A percentile compares a stretch with the other conserved stretches of the same genome.
These are phyloP conservation scores for Dendrobium catenatum DNA, from an alignment of 106 monocot genomes.

Conservation along the genomic window DNA sequence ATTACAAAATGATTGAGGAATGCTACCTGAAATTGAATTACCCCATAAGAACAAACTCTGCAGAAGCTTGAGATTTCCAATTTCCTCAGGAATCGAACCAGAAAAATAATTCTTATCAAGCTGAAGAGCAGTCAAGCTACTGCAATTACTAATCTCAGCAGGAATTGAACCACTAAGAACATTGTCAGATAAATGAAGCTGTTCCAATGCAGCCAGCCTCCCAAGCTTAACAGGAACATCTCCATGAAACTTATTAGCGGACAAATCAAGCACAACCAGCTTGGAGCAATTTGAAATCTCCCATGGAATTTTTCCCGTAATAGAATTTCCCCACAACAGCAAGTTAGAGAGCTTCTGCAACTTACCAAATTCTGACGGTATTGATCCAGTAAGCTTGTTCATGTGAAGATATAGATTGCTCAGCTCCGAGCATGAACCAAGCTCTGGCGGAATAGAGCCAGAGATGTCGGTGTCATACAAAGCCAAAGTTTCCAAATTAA, in stretches of 20 bases:
- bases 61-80: conserved; percentile 48
- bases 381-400: conserved; percentile 57
- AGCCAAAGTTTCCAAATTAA: conserved; percentile 74
- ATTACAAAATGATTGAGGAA: conserved; percentile 56
- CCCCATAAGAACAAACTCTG: conserved; percentile 84
- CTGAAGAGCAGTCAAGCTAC: conserved; percentile 72
- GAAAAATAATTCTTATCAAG: conserved; percentile 68
- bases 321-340: conserved; percentile 77
- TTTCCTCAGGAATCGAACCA: conserved; percentile 46
- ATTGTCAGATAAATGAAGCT: conserved; percentile 90
- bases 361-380: conserved; percentile 69
- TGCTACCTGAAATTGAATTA: conserved; percentile 56
- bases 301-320: conserved; percentile 57
- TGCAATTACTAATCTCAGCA: conserved; percentile 53
- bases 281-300: conserved; percentile 71
- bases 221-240: conserved; percentile 66
- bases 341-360: conserved; percentile 82
- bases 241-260: conserved; percentile 63
- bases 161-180: conserved; percentile 53
- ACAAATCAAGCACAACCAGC: conserved; percentile 76
- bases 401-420: conserved; percentile 80
- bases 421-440: conserved; percentile 61
- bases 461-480: conserved; percentile 80
- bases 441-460: conserved; percentile 49
- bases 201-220: conserved; percentile 45